Evolutionary conservation across 2,329 filamentous ascomycete species (phyloP).

Genomic region (Torrubiella hemipterigena): DNA sequence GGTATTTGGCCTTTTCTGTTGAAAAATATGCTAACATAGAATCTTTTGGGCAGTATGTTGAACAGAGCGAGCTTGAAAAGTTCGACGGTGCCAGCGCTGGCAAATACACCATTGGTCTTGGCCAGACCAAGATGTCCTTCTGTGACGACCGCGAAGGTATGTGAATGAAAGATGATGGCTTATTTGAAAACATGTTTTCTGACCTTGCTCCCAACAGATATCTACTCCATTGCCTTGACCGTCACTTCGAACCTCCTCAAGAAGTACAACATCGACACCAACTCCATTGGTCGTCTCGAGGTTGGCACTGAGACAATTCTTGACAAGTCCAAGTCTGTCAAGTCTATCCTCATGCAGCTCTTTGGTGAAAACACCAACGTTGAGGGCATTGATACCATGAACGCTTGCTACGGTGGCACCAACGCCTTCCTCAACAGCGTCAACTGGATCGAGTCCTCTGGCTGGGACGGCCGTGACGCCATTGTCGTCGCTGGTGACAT

Average conservation of each 20-base stretch:
- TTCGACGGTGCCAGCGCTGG: constrained; percentile 72
- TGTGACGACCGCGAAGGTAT: constrained; percentile 80
- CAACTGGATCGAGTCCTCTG: constrained; percentile 80
- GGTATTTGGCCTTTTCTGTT: too few species aligned
- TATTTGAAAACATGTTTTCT: constrained; percentile 9
- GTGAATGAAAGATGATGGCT: neutral
- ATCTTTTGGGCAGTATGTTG: constrained; percentile 68
- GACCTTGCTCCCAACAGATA: constrained; percentile 44
- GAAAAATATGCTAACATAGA: neutral
- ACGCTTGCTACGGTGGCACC: constrained; percentile 79
- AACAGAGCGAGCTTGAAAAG: constrained; percentile 72
- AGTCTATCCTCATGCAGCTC: constrained; percentile 78
- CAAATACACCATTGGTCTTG: constrained; percentile 85
- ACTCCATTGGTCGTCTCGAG: constrained; percentile 68
- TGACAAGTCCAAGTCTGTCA: constrained; percentile 87
- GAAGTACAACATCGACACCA: constrained; percentile 74
- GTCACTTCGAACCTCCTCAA: constrained; percentile 64
- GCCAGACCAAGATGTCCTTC: constrained; percentile 87
- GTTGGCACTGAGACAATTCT: constrained; percentile 77
- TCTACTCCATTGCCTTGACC: constrained; percentile 77
- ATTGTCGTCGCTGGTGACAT: constrained; percentile 75
- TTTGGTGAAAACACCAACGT: constrained; percentile 76
- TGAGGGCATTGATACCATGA: constrained; percentile 73
- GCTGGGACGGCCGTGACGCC: constrained; percentile 73
- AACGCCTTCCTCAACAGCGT: constrained; percentile 74